Evolutionary conservation across 75 land plant genomes (phyloP), one percentile per base, ranked within the genome.

Genomic region (Sequoiadendron giganteum): DNA sequence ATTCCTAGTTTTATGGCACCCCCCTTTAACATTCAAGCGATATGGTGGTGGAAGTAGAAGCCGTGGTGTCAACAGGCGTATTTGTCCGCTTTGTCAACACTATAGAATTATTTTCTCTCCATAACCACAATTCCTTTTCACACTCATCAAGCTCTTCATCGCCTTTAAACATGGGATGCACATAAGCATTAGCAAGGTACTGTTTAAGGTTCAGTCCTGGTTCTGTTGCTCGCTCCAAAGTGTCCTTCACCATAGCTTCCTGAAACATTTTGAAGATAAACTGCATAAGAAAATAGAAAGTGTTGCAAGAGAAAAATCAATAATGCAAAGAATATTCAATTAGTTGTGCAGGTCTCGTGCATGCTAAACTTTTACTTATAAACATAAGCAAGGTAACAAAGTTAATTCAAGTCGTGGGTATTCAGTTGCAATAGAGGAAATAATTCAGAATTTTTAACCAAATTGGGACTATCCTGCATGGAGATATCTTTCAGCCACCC

Each of bases 221-320:
- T 19, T 95, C 96, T 16, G 89, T 93, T 18, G 93, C 93, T 76
- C 91, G 87, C 85, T 94, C 96, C 43, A 95, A 70, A 58, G 93
- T 95, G 88, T 97, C 99, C 87, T 96, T 97, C 38, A 91, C 92
- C 92, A 92, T 94, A 28, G 99, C 99, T 77, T 97, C 99, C 99
- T 97, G 94, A 68, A 65, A n/a, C 5, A 30, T 49, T 32, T 32
- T 73, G 15, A 34, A 73, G 14, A 34, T 34, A 25, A 73, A 32
- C 2, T 30, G 34, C 77, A 34, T 34, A 30, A 87, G 32, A 32
- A 36, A 38, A 42, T 65, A 25, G n/a, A 65, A 65, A 1, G 28
- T 65, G 28, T 25, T 65, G 70, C 28, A 65, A 21, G 61, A 19
- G 19, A 18, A 65, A 65, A 65, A 65, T 25, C 70, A 65, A 21